Base-by-base conservation (phyloP, 768 basidiomycete genomes). In the Russula dissimulans region DNA sequence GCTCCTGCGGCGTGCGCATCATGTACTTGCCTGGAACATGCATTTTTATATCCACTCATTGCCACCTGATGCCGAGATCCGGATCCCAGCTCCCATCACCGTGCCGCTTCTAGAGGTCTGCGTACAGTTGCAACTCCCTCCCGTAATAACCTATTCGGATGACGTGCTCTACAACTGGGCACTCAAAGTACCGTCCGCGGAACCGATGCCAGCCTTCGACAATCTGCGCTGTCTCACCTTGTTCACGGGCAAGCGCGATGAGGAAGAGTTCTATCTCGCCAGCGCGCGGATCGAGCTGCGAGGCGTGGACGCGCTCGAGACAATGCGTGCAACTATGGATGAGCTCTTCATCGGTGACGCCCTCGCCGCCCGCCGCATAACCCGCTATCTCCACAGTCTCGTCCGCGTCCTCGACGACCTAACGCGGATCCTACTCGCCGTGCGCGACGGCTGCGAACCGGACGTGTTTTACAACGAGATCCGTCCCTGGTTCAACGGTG, bases 91-190 rank as follows among this genome's bases (percentile, higher is more conserved):
- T 0, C 73, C 84, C 0, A 72, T 97, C 54, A 78, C 89, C 9
- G 71, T 91, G 5, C 94, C 95, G 1, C 80, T 92, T 38, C 77
- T 93, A 18, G 78, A 82, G 57, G 79, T 92, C 15, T 89, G 82
- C 26, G 70, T 76, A 0, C 74, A 85, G 47, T 82, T 97, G 10
- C 84, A 88, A 56, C 74, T 97, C 1, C 94, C 95, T 0, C 92
- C 95, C 0, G 77, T 95, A 43, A 78, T 93, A 59, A 97, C 93
- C 4, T 97, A 93, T 69, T 86, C 93, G 10, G 93, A 95, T 70
- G 87, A 86, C 32, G 93, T 97, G 8, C 79, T 97, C 31, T 97
- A 93, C 74, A 95, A 95, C 70, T 90, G 87, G 86, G 70, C 67
- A 5, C 69, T 69, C 61, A 71, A 68, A 47, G 41, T 39, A 1